Percentiles rank a stretch among this genome's conserved stretches.
These are phyloP conservation scores for Helminthosporium solani DNA, from an alignment of 2,329 filamentous ascomycete genomes.

Conservation along the genomic window DNA sequence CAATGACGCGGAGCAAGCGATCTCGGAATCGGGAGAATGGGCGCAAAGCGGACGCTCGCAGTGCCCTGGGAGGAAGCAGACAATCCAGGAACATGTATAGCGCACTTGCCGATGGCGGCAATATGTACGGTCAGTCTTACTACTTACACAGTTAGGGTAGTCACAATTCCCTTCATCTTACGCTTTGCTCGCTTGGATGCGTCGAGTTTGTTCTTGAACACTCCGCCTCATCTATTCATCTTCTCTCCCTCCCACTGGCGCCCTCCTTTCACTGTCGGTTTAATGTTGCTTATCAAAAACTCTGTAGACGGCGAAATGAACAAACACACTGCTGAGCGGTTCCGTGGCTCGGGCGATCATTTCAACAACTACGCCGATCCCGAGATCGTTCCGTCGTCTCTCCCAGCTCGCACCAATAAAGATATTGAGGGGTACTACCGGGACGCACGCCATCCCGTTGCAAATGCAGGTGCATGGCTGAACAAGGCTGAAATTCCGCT, in stretches of 20 bases:
- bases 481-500: conserved; percentile 57
- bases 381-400: conserved; percentile 17
- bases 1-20: conserved; percentile 1
- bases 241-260: no score
- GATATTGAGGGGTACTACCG: conserved; percentile 33
- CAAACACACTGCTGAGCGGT: conserved; percentile 16
- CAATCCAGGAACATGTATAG: background rate
- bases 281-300: background rate
- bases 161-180: background rate
- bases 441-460: conserved; percentile 14
- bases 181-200: no score
- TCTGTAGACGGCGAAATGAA: conserved; percentile 15
- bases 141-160: background rate
- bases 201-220: background rate
- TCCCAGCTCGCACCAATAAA: conserved; percentile 15
- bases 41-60: no score
- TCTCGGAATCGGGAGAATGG: no score
- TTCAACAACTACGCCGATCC: conserved; percentile 5
- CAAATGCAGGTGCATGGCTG: conserved; percentile 25
- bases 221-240: background rate
- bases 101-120: background rate
- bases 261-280: background rate
- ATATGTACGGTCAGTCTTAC: background rate
- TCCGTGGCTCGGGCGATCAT: background rate
- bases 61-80: no score